Evolutionary conservation across 768 basidiomycete species (phyloP), one percentile per base, ranked within the genome.

Genomic region (Phylloporus arenicola): DNA sequence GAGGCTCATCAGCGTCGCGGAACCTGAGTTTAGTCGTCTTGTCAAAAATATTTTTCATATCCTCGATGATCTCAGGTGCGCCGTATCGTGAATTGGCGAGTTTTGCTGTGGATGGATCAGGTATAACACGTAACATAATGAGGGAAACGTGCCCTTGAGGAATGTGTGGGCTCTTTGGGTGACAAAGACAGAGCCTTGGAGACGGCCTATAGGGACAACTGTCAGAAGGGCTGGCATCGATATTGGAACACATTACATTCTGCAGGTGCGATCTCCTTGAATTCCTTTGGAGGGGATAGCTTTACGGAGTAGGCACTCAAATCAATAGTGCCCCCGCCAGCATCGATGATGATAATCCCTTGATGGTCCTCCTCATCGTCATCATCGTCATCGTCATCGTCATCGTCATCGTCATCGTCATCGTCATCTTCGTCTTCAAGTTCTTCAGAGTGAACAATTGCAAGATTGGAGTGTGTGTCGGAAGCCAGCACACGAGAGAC

Each of bases 261-360:
- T 40, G 64, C 60, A 31, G 64, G 61, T 19, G 61, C 58, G 46
- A 73, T 59, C 51, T 24, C 22, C 22, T 24, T 24, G 22, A 24
- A 24, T 24, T 24, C 22, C 22, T 24, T 24, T 24, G 22, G 46
- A 1, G 59, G 53, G 2, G 56, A 62, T 8, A 63, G 29, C 7
- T 53, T 64, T 37, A 63, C 56, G 4, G 54, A 65, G 61, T 62
- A 73, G 25, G 63, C 70, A 48, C 75, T 78, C 29, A 71, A 24
- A 49, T 72, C 72, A 12, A 70, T 53, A 7, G 68, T 74, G 3
- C 75, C 67, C 0, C 74, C 72, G 7, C 78, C 79, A 17, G 57
- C 61, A 58, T 79, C 78, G n/a, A 78, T 24, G 22, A 24, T 24
- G 5, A 24, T 24, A 24, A 24, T 24, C 22, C 22, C 22, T 24